A percentile compares a stretch with the other conserved stretches of the same genome.
These are phyloP conservation scores for barrel medic (Medicago truncatula) DNA, from an alignment of 306 rosid species.

Conservation along the genomic window DNA sequence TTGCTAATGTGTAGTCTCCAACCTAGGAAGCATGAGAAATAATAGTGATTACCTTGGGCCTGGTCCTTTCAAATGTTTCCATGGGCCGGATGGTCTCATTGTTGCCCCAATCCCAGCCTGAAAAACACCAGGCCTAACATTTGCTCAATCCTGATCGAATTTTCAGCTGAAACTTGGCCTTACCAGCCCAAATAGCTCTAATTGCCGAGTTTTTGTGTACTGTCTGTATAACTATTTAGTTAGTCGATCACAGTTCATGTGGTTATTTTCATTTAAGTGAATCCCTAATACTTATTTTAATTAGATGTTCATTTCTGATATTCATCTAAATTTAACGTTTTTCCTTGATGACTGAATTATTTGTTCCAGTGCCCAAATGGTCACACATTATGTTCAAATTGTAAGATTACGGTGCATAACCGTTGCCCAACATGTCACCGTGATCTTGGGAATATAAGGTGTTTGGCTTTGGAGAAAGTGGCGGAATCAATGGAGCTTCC, in stretches of 20 bases:
- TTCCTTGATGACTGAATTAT: conserved; percentile 30
- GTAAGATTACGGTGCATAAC: conserved; percentile 75
- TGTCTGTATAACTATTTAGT: not conserved
- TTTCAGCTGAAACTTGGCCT: not conserved
- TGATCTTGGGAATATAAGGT: conserved; percentile 85
- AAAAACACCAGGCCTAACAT: too few relatives aligned
- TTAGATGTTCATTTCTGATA: not conserved
- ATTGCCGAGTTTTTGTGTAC: too few relatives aligned
- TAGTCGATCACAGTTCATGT: not conserved
- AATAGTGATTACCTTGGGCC: too few relatives aligned
- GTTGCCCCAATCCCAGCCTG: not conserved
- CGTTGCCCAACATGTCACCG: conserved; percentile 83
- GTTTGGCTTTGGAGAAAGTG: conserved; percentile 95
- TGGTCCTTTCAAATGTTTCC: too few relatives aligned
- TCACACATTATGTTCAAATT: conserved; percentile 86
- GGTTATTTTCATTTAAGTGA: not conserved
- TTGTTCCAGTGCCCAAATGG: conserved; percentile 91
- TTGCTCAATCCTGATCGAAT: too few relatives aligned
- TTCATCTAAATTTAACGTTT: conserved; percentile 30
- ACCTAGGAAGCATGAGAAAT: too few relatives aligned
- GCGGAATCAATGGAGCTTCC: conserved; percentile 87
- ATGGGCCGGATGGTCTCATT: too few relatives aligned
- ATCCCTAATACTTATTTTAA: conserved; percentile 2
- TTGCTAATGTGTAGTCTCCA: too few relatives aligned
- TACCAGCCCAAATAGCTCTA: not conserved